Base-by-base conservation (phyloP, 495 filamentous ascomycete species). In the Mytilinidion resinicola region DNA sequence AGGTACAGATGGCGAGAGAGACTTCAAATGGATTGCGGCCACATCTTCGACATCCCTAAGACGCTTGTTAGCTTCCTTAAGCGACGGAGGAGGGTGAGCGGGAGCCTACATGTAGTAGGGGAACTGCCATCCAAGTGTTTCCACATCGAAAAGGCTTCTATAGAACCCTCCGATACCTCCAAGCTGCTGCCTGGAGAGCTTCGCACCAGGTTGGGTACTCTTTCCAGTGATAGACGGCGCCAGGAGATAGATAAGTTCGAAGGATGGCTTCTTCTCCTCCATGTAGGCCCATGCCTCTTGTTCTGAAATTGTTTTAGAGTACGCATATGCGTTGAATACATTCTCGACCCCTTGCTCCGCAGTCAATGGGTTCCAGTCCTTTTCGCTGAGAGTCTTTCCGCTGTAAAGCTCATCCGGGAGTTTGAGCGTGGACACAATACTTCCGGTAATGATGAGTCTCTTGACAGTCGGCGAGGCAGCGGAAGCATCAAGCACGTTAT, bases 281-380 rank as follows among this genome's bases (percentile, higher is more conserved):
- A 57, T 57, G 49, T 56, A 60, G 25, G 20, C 57, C 57, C 56
- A 60, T 15, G 47, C 54, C 48, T 57, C 47, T 9, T 34, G 20
- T 56, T 64, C 61, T 15, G 57, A 62, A 1, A 52, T 30, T 36
- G 50, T 55, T 30, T 64, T 64, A 11, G 57, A 54, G 44, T 53
- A 64, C 44, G 11, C 9, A 33, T 64, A 64, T n/a, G 52, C 61
- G 2, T 8, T 36, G 4, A 9, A n/a, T 14, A 36, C 50, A 12
- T 21, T 14, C 1, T 53, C 20, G 6, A 34, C 5, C 14, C 34
- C 52, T 9, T 56, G 12, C 14, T 56, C 57, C 4, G 53, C 34
- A 3, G 50, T 25, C 1, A 56, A 37, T 3, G 20, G 12, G 35
- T 55, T 63, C 10, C 20, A 63, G 51, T 35, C 10, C 1, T 51